A percentile compares a stretch with the other conserved stretches of the same genome.
Evolutionary conservation across 805 yeast genomes (phyloP).

Genomic region (Yamadazyma sp.): DNA sequence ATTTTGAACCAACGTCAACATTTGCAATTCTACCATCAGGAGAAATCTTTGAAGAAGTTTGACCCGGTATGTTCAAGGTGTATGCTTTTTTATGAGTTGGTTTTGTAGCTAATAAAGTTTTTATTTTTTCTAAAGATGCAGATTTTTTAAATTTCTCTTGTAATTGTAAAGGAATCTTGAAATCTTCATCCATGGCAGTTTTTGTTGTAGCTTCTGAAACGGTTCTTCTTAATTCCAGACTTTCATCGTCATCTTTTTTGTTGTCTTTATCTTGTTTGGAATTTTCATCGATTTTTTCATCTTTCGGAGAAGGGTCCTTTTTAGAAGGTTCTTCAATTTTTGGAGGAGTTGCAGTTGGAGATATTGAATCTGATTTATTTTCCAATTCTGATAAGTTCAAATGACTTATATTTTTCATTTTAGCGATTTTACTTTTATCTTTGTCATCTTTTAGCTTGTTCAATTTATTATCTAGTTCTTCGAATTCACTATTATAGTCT

Average conservation of each 20-base stretch:
- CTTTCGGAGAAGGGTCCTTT: no score
- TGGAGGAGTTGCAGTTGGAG: slow-evolving; percentile 16
- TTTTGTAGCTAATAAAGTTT: slow-evolving; percentile 31
- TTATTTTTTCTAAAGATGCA: slow-evolving; percentile 39
- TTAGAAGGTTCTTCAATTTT: no score
- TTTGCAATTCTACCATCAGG: slow-evolving; percentile 70
- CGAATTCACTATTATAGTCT: slow-evolving; percentile 26
- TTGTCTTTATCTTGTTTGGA: not conserved
- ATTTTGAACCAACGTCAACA: slow-evolving; percentile 72
- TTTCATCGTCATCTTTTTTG: slow-evolving; percentile 7
- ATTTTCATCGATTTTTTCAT: not conserved
- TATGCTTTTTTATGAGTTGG: slow-evolving; percentile 60
- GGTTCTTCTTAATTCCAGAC: slow-evolving; percentile 6
- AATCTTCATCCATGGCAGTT: slow-evolving; percentile 5
- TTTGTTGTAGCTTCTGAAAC: slow-evolving; percentile 4
- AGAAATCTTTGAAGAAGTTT: slow-evolving; percentile 73
- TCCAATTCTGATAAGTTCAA: slow-evolving; percentile 34
- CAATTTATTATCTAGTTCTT: slow-evolving; percentile 15
- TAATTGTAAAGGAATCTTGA: slow-evolving; percentile 32
- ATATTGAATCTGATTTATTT: slow-evolving; percentile 18
- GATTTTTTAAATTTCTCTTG: slow-evolving; percentile 38
- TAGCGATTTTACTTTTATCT: slow-evolving; percentile 14
- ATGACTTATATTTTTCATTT: slow-evolving; percentile 35
- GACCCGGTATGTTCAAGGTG: slow-evolving; percentile 89
- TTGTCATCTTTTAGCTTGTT: slow-evolving; percentile 15